These are phyloP conservation scores for Verticillium tricorpus DNA, from an alignment of 2,329 filamentous ascomycete genomes.

Conservation along the genomic window DNA sequence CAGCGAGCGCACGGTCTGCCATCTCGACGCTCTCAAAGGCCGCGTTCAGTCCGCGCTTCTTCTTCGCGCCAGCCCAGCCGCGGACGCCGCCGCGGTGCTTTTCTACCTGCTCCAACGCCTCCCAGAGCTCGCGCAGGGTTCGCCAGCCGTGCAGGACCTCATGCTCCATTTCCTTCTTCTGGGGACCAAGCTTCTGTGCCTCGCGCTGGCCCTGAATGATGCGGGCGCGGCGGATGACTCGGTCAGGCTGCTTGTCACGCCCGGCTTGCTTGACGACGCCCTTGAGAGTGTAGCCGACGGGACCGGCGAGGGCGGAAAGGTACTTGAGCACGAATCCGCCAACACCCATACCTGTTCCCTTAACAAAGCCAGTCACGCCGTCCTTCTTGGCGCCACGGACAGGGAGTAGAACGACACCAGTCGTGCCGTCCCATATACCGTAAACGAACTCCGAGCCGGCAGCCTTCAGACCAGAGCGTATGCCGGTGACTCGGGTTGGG, in stretches of 20 bases:
- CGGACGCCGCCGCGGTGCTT: slow-evolving; percentile 25
- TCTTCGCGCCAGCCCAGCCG: slow-evolving; percentile 26
- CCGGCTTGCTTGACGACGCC: slow-evolving; percentile 57
- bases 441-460: slow-evolving; percentile 58
- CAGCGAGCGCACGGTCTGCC: slow-evolving; percentile 40
- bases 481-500: slow-evolving; percentile 59
- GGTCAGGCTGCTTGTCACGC: slow-evolving; percentile 47
- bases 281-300: slow-evolving; percentile 59
- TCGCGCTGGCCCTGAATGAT: slow-evolving; percentile 55
- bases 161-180: slow-evolving; percentile 22
- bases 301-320: slow-evolving; percentile 55
- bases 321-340: slow-evolving; percentile 62
- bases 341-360: slow-evolving; percentile 59
- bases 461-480: slow-evolving; percentile 58
- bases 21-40: slow-evolving; percentile 46
- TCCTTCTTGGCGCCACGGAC: slow-evolving; percentile 50
- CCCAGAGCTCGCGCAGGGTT: slow-evolving; percentile 34
- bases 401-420: slow-evolving; percentile 57
- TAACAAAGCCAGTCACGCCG: slow-evolving; percentile 40
- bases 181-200: slow-evolving; percentile 24
- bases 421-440: slow-evolving; percentile 62
- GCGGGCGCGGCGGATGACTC: slow-evolving; percentile 50
- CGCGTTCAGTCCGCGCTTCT: slow-evolving; percentile 33
- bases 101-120: slow-evolving; percentile 27
- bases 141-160: slow-evolving; percentile 35